These are phyloP conservation scores for Umbellularia californica DNA, from an alignment of 164 flowering plant species.

Conservation along the genomic window DNA sequence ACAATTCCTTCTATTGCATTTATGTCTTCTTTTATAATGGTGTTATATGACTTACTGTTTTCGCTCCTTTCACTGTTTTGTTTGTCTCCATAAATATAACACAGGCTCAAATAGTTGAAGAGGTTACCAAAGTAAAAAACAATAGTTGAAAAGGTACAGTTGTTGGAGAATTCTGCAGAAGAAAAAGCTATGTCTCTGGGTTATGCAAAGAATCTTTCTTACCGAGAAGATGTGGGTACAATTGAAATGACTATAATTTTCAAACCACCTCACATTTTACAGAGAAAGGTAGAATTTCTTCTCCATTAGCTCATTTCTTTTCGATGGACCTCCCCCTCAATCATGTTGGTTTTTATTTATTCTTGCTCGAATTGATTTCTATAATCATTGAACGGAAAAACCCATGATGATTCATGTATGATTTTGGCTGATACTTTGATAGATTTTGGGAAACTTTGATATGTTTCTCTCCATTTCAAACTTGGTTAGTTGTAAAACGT, in stretches of 20 bases:
- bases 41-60: no score
- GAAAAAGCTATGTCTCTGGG: conserved; percentile 65
- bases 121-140: no score
- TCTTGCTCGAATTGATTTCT: neutral
- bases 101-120: no score
- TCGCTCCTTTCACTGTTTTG: no score
- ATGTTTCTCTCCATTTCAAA: neutral
- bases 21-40: no score
- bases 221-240: conserved; percentile 73
- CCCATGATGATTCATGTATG: neutral
- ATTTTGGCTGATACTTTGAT: neutral
- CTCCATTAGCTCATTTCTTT: neutral
- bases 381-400: conserved; percentile 4
- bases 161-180: neutral
- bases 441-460: neutral
- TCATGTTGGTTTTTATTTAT: neutral
- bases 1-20: no score
- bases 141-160: no score
- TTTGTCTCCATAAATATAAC: no score
- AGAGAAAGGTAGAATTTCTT: conserved; percentile 44
- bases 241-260: conserved; percentile 83
- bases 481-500: no score
- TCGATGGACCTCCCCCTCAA: conserved; percentile 4
- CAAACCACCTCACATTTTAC: conserved; percentile 54
- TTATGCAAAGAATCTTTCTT: conserved; percentile 87